These are phyloP conservation scores for Alternaria infectoria DNA, from an alignment of 2,329 filamentous ascomycete genomes.

Conservation along the genomic window DNA sequence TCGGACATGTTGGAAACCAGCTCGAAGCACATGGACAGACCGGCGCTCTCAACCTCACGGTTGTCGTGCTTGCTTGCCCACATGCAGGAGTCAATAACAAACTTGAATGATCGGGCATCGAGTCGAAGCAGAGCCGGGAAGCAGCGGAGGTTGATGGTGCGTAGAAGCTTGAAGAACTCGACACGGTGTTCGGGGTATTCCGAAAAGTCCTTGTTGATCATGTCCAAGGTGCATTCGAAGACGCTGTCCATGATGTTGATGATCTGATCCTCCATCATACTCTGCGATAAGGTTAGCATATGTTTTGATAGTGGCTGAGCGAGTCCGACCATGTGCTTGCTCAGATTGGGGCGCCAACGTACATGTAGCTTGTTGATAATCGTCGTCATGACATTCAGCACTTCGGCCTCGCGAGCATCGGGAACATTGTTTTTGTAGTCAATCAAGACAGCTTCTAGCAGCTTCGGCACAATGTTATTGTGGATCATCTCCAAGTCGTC, in stretches of 20 bases:
- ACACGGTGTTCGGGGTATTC: constrained; percentile 98
- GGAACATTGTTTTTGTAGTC: constrained; percentile 98
- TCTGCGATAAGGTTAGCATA: constrained; percentile 57
- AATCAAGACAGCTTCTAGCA: constrained; percentile 89
- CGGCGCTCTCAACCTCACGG: constrained; percentile 93
- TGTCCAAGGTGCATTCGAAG: constrained; percentile 96
- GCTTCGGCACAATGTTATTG: constrained; percentile 90
- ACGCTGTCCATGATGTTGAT: constrained; percentile 98
- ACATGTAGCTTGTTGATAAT: constrained; percentile 96
- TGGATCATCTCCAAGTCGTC: constrained; percentile 95
- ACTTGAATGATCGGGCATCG: constrained; percentile 97
- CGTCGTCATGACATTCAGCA: constrained; percentile 95
- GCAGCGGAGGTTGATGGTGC: constrained; percentile 95
- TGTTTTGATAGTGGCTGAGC: constrained; percentile 20
- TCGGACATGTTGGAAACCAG: constrained; percentile 97
- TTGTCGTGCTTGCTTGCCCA: constrained; percentile 99
- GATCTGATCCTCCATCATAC: constrained; percentile 97
- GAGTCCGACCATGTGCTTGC: constrained; percentile 56
- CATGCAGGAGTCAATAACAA: constrained; percentile 98
- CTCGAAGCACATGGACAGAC: constrained; percentile 97
- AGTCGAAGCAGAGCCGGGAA: constrained; percentile 94
- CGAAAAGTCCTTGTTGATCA: constrained; percentile 99
- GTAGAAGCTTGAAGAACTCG: constrained; percentile 97
- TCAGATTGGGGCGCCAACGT: constrained; percentile 65
- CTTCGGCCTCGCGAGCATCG: constrained; percentile 93